phyloP scores from a whole-genome alignment of 306 rosid species.

The Sphenostylis stenocarpa region DNA sequence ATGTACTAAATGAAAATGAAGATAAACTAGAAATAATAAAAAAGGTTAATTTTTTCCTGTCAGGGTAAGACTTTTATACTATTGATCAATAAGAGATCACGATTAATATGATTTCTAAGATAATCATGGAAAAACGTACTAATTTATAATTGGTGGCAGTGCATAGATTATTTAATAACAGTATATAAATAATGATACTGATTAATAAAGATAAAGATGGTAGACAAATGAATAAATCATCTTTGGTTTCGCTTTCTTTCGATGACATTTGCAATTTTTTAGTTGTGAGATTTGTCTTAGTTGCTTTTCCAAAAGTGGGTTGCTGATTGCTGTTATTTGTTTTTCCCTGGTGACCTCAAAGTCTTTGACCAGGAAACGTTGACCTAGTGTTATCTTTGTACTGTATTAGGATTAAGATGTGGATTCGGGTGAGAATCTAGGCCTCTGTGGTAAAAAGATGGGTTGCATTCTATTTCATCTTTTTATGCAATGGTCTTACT shows the following conservation, averaged over 20 bases:
- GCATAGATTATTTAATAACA: neutral
- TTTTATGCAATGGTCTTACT: conserved; percentile 61
- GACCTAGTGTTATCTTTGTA: conserved; percentile 45
- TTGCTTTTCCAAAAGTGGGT: conserved; percentile 44
- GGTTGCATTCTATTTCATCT: conserved; percentile 60
- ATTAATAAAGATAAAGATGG: neutral
- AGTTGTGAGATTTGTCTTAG: conserved; percentile 40
- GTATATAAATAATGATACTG: neutral
- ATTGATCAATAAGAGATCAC: neutral
- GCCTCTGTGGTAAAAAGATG: conserved; percentile 52
- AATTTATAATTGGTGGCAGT: neutral
- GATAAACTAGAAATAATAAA: neutral
- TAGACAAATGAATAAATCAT: conserved; percentile 39
- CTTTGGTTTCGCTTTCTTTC: conserved; percentile 52
- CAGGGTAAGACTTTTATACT: neutral
- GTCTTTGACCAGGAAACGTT: conserved; percentile 54
- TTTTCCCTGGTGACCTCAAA: conserved; percentile 45
- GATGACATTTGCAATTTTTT: conserved; percentile 42
- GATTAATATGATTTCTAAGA: neutral
- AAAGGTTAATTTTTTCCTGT: neutral
- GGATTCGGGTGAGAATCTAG: conserved; percentile 42
- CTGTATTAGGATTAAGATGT: conserved; percentile 35
- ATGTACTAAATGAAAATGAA: neutral
- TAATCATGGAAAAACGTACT: neutral
- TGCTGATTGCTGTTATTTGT: conserved; percentile 37